Evolutionary conservation across 495 filamentous ascomycete genomes (phyloP).

Genomic region (Hyaloscypha hepaticicola): DNA sequence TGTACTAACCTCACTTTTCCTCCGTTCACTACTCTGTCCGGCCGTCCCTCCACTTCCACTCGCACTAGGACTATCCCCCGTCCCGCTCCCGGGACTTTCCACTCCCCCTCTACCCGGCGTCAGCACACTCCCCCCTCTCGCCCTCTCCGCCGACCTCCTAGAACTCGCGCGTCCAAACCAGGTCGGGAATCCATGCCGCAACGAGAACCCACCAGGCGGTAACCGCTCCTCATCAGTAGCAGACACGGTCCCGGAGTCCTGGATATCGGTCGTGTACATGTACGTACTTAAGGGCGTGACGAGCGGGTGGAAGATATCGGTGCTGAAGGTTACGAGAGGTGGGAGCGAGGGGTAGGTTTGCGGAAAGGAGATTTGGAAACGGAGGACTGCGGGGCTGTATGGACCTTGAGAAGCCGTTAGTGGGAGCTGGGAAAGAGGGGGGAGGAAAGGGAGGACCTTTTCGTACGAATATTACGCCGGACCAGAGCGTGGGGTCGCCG

Average conservation of each 20-base stretch:
- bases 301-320: conserved; percentile 92
- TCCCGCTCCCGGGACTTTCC: conserved; percentile 14
- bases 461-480: conserved; percentile 85
- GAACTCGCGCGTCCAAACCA: conserved; percentile 64
- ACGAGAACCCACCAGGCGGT: conserved; percentile 82
- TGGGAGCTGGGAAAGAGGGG: background rate
- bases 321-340: conserved; percentile 81
- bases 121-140: conserved; percentile 1
- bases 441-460: conserved; percentile 55
- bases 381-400: conserved; percentile 82
- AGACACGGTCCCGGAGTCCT: conserved; percentile 69
- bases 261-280: conserved; percentile 76
- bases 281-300: conserved; percentile 88
- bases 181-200: conserved; percentile 83
- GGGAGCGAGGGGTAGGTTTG: conserved; percentile 74
- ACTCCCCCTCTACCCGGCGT: conserved; percentile 23
- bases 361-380: conserved; percentile 88
- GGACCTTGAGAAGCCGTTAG: conserved; percentile 59
- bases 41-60: conserved; percentile 22
- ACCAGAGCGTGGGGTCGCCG: conserved; percentile 78
- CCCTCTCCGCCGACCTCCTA: conserved; percentile 17
- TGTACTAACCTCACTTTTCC: conserved; percentile 38
- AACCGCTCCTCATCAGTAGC: conserved; percentile 77
- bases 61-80: background rate
- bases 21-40: conserved; percentile 22